Base-by-base conservation (phyloP, 768 basidiomycete genomes). In the Multifurca ochricompacta region DNA sequence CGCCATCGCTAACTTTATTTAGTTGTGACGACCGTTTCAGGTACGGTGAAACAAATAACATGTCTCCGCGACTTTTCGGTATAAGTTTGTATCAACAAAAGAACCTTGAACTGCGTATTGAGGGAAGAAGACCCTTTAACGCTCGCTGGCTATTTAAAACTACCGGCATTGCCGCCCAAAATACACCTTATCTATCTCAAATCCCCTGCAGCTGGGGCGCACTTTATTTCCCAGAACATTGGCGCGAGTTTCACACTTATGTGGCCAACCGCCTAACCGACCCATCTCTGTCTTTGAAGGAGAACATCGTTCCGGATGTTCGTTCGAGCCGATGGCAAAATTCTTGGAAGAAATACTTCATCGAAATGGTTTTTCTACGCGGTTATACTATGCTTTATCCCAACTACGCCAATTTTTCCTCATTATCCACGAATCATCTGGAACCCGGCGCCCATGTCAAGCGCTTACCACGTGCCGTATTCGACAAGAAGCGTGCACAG, bases 121-220 rank as follows among this genome's bases (percentile, higher is more conserved):
- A 77, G 51, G 89, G 90, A 10, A 76, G 90, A 3, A 76, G 73
- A 35, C 71, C 75, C 19, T 91, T 91, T 68, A 70, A 86, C 65
- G 80, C 90, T 1, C 81, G 79, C 56, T 54, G 63, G 0, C 68
- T 85, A 19, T 87, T 93, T 66, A 64, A 67, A 9, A 56, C 66
- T 0, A 59, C 68, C 9, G 71, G 70, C 2, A 45, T 79, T n/a
- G 51, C 70, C 0, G 58, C 75, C 40, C 68, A 77, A 0, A 70
- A 73, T 1, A 81, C 81, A 0, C 90, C 91, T 0, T 93, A 91
- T 66, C 78, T 93, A 39, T 91, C 89, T 0, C 85, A 88, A 54
- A 80, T 91, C 9, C 91, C 91, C 0, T 92, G 91, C 68, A 90
- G 87, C 69, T 94, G 90, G 91, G 91, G 91, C 13, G 91, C 88